Base-by-base conservation (phyloP, 345 rosid genomes). In the Noccaea bulbosa region DNA sequence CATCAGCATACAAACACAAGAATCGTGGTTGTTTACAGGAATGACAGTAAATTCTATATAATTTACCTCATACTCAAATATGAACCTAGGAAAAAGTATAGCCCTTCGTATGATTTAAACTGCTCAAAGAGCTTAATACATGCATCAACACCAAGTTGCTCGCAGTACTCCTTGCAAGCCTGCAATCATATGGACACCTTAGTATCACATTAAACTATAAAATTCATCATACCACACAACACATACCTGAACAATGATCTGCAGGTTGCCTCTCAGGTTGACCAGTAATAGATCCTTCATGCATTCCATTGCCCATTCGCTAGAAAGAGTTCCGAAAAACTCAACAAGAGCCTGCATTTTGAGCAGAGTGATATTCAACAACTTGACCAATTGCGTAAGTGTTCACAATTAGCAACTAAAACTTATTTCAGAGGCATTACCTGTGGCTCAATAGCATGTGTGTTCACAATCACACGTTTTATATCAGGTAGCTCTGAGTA, bases 401-500 rank as follows among this genome's bases (percentile, higher is more conserved):
- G 30, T 27, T 27, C 30, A 27, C 30, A 27, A 4, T 65, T 8
- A 20, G 32, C 50, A 68, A 30, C 46, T 24, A 72, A 46, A 47
- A 62, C 6, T 33, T 30, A 37, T 65, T 15, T 34, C 17, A 74
- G 62, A 56, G 57, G 77, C 30, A 17, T 69, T 73, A 95, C 99
- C 97, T 92, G 99, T 20, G 98, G 99, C 87, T 95, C 99, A 74
- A 95, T 95, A 40, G 96, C 99, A 88, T 95, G 98, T 17, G 99
- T 95, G 77, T 95, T 92, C 72, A 95, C 99, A 38, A 95, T 95
- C 22, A 95, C 96, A 83, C 99, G 98, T 75, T 95, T 95, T 72
- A 95, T 90, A 84, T 95, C 99, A 8, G 97, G 92, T 76, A 95
- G 74, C 82, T 95, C 99, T 2, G 91, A 58, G 78, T 92, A 95